Conservation (phyloP, 345 rosid genomes). For the Melaleuca alternifolia region DNA sequence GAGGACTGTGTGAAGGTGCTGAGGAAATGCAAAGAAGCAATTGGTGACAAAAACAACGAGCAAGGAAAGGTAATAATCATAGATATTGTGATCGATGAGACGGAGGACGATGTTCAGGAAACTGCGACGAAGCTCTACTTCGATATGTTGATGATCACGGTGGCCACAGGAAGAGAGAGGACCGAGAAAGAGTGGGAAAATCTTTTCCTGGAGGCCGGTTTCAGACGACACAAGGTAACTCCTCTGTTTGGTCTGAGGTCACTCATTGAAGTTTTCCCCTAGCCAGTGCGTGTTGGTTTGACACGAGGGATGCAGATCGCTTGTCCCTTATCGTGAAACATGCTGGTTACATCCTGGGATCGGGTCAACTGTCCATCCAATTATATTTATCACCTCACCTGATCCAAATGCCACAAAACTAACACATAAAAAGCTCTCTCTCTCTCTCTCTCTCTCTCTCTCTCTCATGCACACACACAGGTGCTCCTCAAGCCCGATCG, state of each 20-base stretch:
- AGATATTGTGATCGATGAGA: constrained; percentile 6
- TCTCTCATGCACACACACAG: no score
- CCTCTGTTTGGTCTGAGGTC: constrained; percentile 26
- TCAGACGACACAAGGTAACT: constrained; percentile 17
- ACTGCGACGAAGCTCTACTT: constrained; percentile 23
- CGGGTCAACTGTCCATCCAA: not conserved
- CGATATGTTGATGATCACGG: constrained; percentile 31
- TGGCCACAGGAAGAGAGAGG: constrained; percentile 20
- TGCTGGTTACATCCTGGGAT: not conserved
- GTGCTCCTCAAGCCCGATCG: not conserved
- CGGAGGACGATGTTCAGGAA: not conserved
- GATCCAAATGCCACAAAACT: not conserved
- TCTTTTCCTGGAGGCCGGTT: constrained; percentile 21
- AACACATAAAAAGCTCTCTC: no score
- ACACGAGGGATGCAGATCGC: not conserved
- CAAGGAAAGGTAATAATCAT: constrained; percentile 10
- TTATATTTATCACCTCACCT: not conserved
- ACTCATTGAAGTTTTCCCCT: constrained; percentile 30
- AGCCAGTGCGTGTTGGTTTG: not conserved
- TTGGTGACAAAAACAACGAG: not conserved
- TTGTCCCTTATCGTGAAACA: not conserved
- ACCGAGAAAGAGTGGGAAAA: constrained; percentile 18
- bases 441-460: no score
- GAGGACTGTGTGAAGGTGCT: constrained; percentile 33
- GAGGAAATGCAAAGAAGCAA: constrained; percentile 26